Base-by-base conservation (phyloP, 2,329 filamentous ascomycete genomes). In the Penicillium rolfsii region DNA sequence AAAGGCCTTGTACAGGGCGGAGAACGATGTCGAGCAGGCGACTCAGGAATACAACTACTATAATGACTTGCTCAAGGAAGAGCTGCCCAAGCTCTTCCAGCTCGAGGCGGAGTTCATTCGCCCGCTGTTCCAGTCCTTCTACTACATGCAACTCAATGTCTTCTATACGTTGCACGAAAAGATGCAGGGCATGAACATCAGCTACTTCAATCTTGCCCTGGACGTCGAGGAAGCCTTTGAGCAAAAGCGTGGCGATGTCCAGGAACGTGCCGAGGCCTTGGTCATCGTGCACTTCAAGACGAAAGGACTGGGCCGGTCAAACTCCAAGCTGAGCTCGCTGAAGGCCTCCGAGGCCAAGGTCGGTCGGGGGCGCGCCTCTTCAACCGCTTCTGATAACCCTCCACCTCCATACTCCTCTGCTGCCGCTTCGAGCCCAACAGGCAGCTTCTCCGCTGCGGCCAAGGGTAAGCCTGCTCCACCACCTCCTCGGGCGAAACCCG, bases 101-200 rank as follows among this genome's bases (percentile, higher is more conserved):
- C 86, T 99, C 19, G 95, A 99, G 77, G 87, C 89, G 65, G 90
- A 98, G 77, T 98, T 99, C 76, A 99, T 99, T 77, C 89, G 91
- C 68, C 95, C 95, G 2, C 86, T 99, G 7, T 99, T 99, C 84
- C 95, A 98, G 77, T 96, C 91, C 9, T 99, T 99, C 81, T 99
- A 99, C 81, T 99, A 98, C 83, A 99, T 99, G 95, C 95, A 99
- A 79, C 86, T 99, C 67, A 99, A 99, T 78, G 91, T 99, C 67
- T 99, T 98, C 78, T 99, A 99, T 79, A 99, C 95, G 0, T 84
- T 99, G 57, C 95, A 99, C 76, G 94, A 98, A 79, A 92, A 89
- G 79, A 99, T 99, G 95, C 95, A 99, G 80, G 88, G 85, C 67
- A 93, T 96, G 76, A 93, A 98, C 73, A 99, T 99, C 74, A 93